These are phyloP conservation scores for Cordyceps farinosa DNA, from an alignment of 2,329 filamentous ascomycete species.

Conservation along the genomic window DNA sequence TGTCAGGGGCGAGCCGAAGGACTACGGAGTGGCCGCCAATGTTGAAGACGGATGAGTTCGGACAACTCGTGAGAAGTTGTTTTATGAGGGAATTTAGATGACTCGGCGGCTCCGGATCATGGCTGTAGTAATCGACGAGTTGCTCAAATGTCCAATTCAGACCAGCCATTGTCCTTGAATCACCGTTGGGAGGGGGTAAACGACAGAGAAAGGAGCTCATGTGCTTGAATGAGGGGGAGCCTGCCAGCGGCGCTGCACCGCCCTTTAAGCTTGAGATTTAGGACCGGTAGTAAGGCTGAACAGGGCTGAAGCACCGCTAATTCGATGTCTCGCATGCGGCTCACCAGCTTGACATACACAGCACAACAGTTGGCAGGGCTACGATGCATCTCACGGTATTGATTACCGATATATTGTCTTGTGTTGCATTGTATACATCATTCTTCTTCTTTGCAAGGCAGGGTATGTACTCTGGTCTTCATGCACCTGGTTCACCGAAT, in stretches of 20 bases:
- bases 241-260: no score
- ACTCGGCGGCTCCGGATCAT: not conserved
- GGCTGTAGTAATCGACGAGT: not conserved
- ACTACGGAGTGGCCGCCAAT: conserved; percentile 22
- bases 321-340: not conserved
- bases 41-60: conserved; percentile 19
- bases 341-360: no score
- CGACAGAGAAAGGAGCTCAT: not conserved
- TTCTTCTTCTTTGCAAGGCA: no score
- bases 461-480: no score
- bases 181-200: no score
- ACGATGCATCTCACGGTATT: no score
- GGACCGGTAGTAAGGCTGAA: not conserved
- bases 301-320: not conserved
- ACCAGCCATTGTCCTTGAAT: conserved; percentile 2
- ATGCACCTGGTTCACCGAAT: no score
- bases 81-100: conserved; percentile 20
- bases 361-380: no score
- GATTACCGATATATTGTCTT: no score
- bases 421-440: no score
- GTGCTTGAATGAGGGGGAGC: not conserved
- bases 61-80: conserved; percentile 17
- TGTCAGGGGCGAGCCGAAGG: conserved; percentile 19
- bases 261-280: not conserved
- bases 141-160: conserved; percentile 3